Base-by-base conservation (phyloP, 2,329 filamentous ascomycete species). In the Lasiodiplodia sp. region DNA sequence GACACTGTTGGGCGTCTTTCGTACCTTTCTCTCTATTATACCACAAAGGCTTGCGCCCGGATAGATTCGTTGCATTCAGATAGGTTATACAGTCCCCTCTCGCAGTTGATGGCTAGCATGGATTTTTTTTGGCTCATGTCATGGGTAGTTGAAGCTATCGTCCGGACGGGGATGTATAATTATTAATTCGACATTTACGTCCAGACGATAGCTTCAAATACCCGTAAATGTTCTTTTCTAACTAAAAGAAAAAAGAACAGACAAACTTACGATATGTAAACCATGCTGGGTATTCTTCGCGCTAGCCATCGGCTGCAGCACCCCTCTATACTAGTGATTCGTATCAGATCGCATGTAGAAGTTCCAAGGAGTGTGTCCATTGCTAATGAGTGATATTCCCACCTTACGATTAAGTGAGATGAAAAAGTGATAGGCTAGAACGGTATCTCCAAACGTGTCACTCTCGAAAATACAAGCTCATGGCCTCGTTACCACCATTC, bases 41-140 rank as follows among this genome's bases (percentile, higher is more conserved):
- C 60, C 60, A 66, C 53, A 38, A 68, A 62, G 67, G 60, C 49
- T 38, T 56, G 38, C 58, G n/a, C 23, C 31, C 31, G 34, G 58
- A 64, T 56, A 57, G 53, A 55, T 28, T 34, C 64, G n/a, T 56
- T 55, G 49, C 34, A 57, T 66, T 66, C 31, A 55, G 21, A 55
- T 37, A 40, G 23, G 44, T 49, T 56, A 23, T 28, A 28, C 28
- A 28, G 28, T 28, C 28, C 28, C 28, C 28, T 28, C 28, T 28
- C 28, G 28, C 28, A 28, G 28, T 5, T 4, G 28, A 28, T 28
- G 28, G 28, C 28, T 28, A 7, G 28, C 28, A 4, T 28, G 28
- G 28, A 28, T 28, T 28, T 28, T 4, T 28, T 28, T 28, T 28
- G 6, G 28, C 28, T 28, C 5, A 28, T 28, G 28, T 28, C 4